Conservation (phyloP, 139 green algal genomes). For the Chlamydomonas asymmetrica region DNA sequence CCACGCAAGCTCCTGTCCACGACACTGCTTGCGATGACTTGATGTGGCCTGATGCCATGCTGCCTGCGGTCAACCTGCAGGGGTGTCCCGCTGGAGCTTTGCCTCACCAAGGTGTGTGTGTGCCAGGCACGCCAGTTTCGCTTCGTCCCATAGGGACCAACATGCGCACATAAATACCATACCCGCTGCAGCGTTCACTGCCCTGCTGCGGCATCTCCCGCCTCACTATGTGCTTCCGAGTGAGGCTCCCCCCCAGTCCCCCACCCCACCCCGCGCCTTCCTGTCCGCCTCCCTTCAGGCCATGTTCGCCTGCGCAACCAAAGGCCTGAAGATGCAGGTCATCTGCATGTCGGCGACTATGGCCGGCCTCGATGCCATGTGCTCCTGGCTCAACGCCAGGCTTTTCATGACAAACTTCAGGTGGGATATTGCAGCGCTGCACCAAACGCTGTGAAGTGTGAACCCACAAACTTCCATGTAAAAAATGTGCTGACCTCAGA, state of each 20-base stretch:
- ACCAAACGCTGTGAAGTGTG: no score
- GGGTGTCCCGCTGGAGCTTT: conserved; percentile 86
- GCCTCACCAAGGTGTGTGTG: conserved; percentile 94
- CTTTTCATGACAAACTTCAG: conserved; percentile 84
- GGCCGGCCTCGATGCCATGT: conserved; percentile 74
- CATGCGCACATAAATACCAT: no score
- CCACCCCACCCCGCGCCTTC: no score
- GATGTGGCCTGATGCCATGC: no score
- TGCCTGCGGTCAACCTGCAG: conserved; percentile 32
- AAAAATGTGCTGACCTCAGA: no score
- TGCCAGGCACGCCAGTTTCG: no score
- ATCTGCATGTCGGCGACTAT: conserved; percentile 93
- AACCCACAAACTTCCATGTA: no score
- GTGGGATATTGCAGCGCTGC: no score
- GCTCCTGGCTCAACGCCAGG: conserved; percentile 79
- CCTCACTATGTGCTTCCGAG: not conserved
- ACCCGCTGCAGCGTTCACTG: not conserved
- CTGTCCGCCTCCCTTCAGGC: not conserved
- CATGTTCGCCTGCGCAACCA: conserved; percentile 2
- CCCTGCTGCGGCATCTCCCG: not conserved
- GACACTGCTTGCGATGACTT: no score
- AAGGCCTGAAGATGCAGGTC: conserved; percentile 76
- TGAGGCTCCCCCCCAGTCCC: not conserved
- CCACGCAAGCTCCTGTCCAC: no score
- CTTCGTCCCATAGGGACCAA: no score